Conservation (phyloP, 768 basidiomycete genomes). For the Butyriboletus loyo region DNA sequence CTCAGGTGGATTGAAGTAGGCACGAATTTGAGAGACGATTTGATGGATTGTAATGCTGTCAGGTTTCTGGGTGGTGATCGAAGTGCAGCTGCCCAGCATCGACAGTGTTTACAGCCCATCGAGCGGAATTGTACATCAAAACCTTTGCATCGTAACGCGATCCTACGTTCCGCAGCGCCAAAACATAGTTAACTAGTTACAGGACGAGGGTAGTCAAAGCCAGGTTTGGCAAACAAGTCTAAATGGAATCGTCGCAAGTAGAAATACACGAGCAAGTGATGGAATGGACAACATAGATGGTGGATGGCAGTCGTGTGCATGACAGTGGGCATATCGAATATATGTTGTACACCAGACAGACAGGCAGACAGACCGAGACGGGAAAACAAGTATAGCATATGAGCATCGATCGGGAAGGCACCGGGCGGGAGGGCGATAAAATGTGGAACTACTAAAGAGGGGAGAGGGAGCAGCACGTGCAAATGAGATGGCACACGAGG, state of each 20-base stretch:
- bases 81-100: too few relatives aligned
- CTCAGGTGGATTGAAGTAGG: too few relatives aligned
- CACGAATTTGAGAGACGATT: too few relatives aligned
- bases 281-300: conserved; percentile 1
- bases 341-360: conserved; percentile 3
- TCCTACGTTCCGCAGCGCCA: background rate
- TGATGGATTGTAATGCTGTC: too few relatives aligned
- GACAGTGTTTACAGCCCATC: too few relatives aligned
- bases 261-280: conserved; percentile 2
- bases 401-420: background rate
- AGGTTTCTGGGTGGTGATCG: too few relatives aligned
- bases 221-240: background rate
- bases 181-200: background rate
- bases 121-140: background rate
- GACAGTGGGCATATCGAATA: background rate
- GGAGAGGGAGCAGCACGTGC: background rate
- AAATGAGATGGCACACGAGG: background rate
- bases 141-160: background rate
- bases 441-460: background rate
- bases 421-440: background rate
- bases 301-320: background rate
- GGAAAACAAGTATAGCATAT: conserved; percentile 3
- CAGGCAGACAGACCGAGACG: conserved; percentile 8
- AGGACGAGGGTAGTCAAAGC: conserved; percentile 1
- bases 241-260: background rate